Percentiles rank a stretch among this genome's conserved stretches.
Conservation (phyloP, 2,329 filamentous ascomycete species). For the Magnaporthiopsis poae region DNA sequence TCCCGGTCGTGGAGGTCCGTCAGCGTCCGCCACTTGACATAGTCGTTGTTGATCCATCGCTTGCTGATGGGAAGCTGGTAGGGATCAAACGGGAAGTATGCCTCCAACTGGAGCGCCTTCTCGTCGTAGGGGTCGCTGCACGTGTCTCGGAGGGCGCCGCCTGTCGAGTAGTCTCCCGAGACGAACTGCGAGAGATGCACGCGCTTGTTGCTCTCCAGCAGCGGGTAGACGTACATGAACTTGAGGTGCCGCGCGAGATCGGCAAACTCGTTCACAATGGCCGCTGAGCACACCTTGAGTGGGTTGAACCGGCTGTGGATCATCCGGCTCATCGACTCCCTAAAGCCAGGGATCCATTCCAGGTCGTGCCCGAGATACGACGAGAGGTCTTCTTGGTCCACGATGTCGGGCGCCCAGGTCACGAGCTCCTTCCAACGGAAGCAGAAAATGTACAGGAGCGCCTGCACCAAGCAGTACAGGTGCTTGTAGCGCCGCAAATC, state of each 20-base stretch:
- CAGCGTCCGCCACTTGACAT: constrained; percentile 69
- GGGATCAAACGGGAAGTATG: constrained; percentile 95
- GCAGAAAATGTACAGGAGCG: constrained; percentile 88
- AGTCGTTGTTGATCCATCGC: constrained; percentile 77
- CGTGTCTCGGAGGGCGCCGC: constrained; percentile 44
- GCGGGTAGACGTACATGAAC: constrained; percentile 79
- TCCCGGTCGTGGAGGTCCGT: constrained; percentile 53
- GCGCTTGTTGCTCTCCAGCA: constrained; percentile 87
- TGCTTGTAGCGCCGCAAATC: constrained; percentile 74
- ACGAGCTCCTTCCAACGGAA: constrained; percentile 94
- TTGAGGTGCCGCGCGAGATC: constrained; percentile 75
- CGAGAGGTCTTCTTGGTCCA: constrained; percentile 52
- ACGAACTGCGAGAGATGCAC: constrained; percentile 67
- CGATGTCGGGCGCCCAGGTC: constrained; percentile 46
- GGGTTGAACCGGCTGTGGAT: constrained; percentile 88
- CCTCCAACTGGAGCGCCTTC: constrained; percentile 74
- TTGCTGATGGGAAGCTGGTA: constrained; percentile 83
- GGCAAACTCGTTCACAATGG: constrained; percentile 85
- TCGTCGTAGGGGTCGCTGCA: constrained; percentile 53
- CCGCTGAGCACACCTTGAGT: constrained; percentile 83
- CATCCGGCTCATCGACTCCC: constrained; percentile 63
- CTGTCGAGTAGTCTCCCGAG: constrained; percentile 44
- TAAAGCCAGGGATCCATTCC: constrained; percentile 65
- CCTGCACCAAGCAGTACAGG: constrained; percentile 84
- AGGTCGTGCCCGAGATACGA: constrained; percentile 62